Evolutionary conservation across 2,329 filamentous ascomycete species (phyloP).

Genomic region (Xylariaceae sp.): DNA sequence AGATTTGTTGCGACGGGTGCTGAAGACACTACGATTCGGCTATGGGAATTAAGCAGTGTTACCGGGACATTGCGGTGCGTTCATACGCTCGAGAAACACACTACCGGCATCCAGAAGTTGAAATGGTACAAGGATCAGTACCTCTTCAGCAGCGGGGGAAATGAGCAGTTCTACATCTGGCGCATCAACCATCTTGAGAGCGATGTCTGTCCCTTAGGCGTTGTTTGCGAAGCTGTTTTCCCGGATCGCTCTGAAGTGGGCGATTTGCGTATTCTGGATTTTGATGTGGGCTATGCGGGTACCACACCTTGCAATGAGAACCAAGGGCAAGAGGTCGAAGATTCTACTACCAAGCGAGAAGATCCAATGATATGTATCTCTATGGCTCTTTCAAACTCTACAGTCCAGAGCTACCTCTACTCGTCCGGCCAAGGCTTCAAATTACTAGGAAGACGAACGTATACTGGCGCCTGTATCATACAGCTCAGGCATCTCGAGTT

Average conservation of each 20-base stretch:
- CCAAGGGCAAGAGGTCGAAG: slow-evolving; percentile 18
- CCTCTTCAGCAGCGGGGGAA: slow-evolving; percentile 81
- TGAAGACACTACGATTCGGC: slow-evolving; percentile 71
- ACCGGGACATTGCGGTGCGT: slow-evolving; percentile 43
- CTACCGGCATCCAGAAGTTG: slow-evolving; percentile 76
- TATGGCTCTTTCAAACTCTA: slow-evolving; percentile 81
- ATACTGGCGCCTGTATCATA: slow-evolving; percentile 73
- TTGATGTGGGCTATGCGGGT: slow-evolving; percentile 57
- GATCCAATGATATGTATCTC: slow-evolving; percentile 52
- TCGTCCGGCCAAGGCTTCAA: slow-evolving; percentile 39
- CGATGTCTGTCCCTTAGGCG: slow-evolving; percentile 46
- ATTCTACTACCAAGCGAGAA: slow-evolving; percentile 13
- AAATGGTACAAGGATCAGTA: slow-evolving; percentile 68
- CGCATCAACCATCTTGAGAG: slow-evolving; percentile 53
- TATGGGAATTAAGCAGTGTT: slow-evolving; percentile 52
- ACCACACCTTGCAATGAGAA: slow-evolving; percentile 17
- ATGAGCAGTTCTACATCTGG: slow-evolving; percentile 90
- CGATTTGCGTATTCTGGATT: slow-evolving; percentile 78
- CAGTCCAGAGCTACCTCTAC: slow-evolving; percentile 59
- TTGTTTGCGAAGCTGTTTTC: slow-evolving; percentile 54
- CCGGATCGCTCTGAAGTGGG: slow-evolving; percentile 46
- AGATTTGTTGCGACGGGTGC: slow-evolving; percentile 59
- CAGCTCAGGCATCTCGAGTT: slow-evolving; percentile 49
- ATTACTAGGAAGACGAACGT: slow-evolving; percentile 51
- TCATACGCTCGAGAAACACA: slow-evolving; percentile 70